Evolutionary conservation across 169 alveolate genomes (phyloP), one percentile per base, ranked within the genome.

Genomic region (Plasmodium gaboni): DNA sequence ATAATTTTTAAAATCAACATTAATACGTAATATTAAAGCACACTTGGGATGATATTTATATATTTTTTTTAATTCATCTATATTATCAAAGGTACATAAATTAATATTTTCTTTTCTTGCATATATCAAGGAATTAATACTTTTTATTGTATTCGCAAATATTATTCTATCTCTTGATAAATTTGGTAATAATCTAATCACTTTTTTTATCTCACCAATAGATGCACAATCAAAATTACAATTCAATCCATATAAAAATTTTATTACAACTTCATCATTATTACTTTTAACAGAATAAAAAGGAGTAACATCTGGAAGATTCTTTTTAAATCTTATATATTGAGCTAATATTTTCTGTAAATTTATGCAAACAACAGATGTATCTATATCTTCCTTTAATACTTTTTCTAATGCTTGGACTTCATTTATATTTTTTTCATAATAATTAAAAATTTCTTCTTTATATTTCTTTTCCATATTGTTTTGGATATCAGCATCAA

Each of bases 161-260:
- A 85, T 85, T 8, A 85, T 85, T 70, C 92, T 63, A 7, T 70
- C 51, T 70, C 87, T 55, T 28, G 68, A 15, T 0, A 85, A 7
- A 1, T 85, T 17, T 22, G 92, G 87, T 2, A 85, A 22, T 1
- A 85, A 2, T 2, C 46, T 70, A 4, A 44, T 44, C 19, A 85
- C 28, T 32, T 70, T 69, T 5, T 59, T 85, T 24, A 85, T 65
- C 26, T 85, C 92, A 1, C 92, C 92, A 19, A 70, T 57, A 0
- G 92, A 85, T 1, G 92, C 92, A 48, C 92, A 85, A 63, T 85
- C 92, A 85, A 85, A 85, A 60, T 69, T 85, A 38, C 76, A 59
- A 38, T 85, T 85, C 44, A 85, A n/a, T 6, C 87, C 92, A 57
- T 85, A 85, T 44, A 85, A 61, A 26, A 85, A 71, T 48, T 85